phyloP scores from a whole-genome alignment of 495 filamentous ascomycete genomes.

The Talaromyces stipitatus region DNA sequence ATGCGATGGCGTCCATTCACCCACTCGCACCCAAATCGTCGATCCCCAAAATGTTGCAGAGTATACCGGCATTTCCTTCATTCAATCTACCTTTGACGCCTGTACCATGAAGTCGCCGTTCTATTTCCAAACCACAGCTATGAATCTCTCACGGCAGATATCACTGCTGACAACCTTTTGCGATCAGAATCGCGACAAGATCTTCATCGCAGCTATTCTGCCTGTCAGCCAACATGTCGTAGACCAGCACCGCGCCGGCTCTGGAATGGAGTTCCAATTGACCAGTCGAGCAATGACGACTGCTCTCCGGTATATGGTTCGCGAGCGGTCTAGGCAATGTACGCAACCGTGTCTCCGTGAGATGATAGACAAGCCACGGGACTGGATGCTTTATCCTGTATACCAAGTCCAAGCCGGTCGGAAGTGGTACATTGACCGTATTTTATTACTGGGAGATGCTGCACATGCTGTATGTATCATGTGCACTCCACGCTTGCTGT shows the following conservation, averaged over 20 bases:
- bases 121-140: slow-evolving; percentile 26
- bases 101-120: slow-evolving; percentile 9
- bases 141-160: slow-evolving; percentile 30
- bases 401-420: slow-evolving; percentile 35
- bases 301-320: slow-evolving; percentile 4
- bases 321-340: slow-evolving; percentile 2
- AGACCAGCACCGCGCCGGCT: slow-evolving; percentile 10
- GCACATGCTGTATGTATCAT: slow-evolving; percentile 22
- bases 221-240: slow-evolving; percentile 5
- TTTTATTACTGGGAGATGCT: slow-evolving; percentile 40
- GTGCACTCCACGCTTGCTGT: background rate
- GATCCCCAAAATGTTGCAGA: slow-evolving; percentile 9
- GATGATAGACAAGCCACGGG: slow-evolving; percentile 33
- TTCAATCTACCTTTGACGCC: slow-evolving; percentile 9
- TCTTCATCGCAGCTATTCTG: slow-evolving; percentile 12
- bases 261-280: slow-evolving; percentile 14
- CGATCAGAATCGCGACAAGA: slow-evolving; percentile 7
- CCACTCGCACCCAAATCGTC: slow-evolving; percentile 29
- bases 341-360: slow-evolving; percentile 24
- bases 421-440: slow-evolving; percentile 31
- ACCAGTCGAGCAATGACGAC: slow-evolving; percentile 10
- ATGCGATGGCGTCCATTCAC: slow-evolving; percentile 50
- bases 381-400: slow-evolving; percentile 44
- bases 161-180: slow-evolving; percentile 34
- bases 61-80: slow-evolving; percentile 12